Percentiles rank a stretch among this genome's conserved stretches.
Evolutionary conservation across 768 basidiomycete species (phyloP).

Genomic region (Tricholoma saponaceum): DNA sequence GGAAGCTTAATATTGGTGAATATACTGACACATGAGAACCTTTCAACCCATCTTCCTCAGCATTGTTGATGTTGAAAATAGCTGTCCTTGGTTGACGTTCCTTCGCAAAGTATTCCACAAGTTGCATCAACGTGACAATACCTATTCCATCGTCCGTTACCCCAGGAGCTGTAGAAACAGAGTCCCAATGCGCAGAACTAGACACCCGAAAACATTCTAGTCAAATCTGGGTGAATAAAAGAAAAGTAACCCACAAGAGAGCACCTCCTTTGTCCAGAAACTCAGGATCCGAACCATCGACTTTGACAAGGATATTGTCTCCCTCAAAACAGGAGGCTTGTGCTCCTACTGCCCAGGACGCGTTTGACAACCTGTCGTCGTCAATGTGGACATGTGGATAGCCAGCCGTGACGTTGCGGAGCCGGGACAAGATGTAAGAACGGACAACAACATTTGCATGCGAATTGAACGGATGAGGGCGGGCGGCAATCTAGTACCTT

Average conservation of each 20-base stretch:
- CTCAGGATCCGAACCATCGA: constrained; percentile 43
- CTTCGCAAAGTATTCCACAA: constrained; percentile 47
- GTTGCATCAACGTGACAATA: constrained; percentile 19
- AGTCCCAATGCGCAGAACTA: constrained; percentile 79
- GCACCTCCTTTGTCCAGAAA: constrained; percentile 23
- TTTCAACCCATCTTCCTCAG: constrained; percentile 73
- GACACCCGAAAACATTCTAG: constrained; percentile 33
- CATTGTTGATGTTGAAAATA: constrained; percentile 84
- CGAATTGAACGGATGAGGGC: constrained; percentile 74
- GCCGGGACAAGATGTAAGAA: constrained; percentile 49
- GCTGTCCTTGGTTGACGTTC: constrained; percentile 41
- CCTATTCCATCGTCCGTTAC: constrained; percentile 58
- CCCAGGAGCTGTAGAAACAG: constrained; percentile 69
- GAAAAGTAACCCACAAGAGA: background rate
- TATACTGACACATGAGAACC: constrained; percentile 58
- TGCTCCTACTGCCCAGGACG: constrained; percentile 34
- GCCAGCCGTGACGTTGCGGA: constrained; percentile 40
- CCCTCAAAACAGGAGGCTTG: constrained; percentile 53
- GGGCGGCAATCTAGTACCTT: constrained; percentile 41
- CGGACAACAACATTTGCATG: constrained; percentile 69
- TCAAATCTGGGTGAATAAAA: background rate
- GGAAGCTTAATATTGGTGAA: constrained; percentile 2
- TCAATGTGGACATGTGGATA: constrained; percentile 45
- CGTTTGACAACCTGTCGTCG: constrained; percentile 44
- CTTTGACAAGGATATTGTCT: constrained; percentile 61